Evolutionary conservation across 1,284 basidiomycete genomes (phyloP), one percentile per base, ranked within the genome.

Genomic region (Rhodotorula glutinis): DNA sequence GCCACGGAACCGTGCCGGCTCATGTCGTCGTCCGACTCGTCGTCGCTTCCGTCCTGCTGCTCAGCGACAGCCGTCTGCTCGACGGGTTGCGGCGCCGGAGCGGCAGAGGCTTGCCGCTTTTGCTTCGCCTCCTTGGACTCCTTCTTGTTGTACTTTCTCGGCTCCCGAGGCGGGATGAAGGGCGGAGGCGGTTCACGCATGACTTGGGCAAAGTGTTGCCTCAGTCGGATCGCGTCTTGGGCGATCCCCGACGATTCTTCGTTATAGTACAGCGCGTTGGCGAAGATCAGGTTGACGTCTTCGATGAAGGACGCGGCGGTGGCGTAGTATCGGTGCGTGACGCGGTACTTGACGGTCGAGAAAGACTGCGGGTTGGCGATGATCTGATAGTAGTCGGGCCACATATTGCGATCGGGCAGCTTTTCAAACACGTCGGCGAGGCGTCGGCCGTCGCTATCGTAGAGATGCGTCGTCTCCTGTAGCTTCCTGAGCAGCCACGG

Each of bases 211-310:
- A 75, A 75, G 54, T 73, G 67, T n/a, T 54, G 57, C 69, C 71
- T 58, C 58, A 25, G 14, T 19, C 8, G 25, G 2, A 66, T 56
- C 7, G 76, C 73, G 57, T 77, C 76, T 41, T 73, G 67, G 73
- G 74, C 76, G 27, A 75, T 71, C 29, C 58, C 53, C 9, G 71
- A 72, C 9, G 40, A 33, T 19, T 77, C 76, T 56, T 76, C 65
- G 64, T 77, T 76, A 66, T 73, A 76, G 51, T 61, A 66, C 53
- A 74, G 68, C 10, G 76, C 76, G 63, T 77, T 77, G 29, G 17
- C 47, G 49, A 75, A 74, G 27, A 75, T 68, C 25, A 57, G 41
- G 38, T 73, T 65, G 53, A 77, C 74, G 57, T 77, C 76, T 33
- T 59, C 60, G 27, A 60, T 54, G 57, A 75, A 77, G 5, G 62